phyloP scores from a whole-genome alignment of 139 green algal genomes.

The Marvania coccoides region DNA sequence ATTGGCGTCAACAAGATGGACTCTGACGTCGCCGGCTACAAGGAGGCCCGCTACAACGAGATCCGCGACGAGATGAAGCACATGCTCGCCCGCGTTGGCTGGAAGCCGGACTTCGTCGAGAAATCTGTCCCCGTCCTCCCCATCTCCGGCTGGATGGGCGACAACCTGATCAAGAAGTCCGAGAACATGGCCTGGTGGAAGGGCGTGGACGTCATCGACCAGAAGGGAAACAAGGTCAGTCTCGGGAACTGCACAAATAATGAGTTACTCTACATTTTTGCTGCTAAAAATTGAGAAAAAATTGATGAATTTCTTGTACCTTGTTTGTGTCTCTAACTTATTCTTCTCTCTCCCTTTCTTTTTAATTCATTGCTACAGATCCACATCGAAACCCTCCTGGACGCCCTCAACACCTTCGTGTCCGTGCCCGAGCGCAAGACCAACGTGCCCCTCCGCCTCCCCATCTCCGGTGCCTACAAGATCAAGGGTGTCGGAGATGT shows the following conservation, averaged over 20 bases:
- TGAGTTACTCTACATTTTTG: too few species aligned
- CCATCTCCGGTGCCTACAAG: constrained; percentile 95
- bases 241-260: constrained; percentile 14
- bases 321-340: neutral
- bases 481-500: constrained; percentile 99
- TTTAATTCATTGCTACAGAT: too few species aligned
- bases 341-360: too few species aligned
- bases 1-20: constrained; percentile 97
- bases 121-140: constrained; percentile 88
- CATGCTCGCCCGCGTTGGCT: constrained; percentile 78
- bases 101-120: constrained; percentile 78
- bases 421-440: constrained; percentile 74
- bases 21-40: constrained; percentile 86
- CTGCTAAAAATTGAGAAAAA: too few species aligned
- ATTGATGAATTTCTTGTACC: too few species aligned
- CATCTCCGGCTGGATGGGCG: constrained; percentile 98
- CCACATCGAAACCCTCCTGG: constrained; percentile 73
- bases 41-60: constrained; percentile 91
- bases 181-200: constrained; percentile 93
- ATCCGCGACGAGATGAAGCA: constrained; percentile 95
- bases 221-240: constrained; percentile 28
- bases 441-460: constrained; percentile 79
- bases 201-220: constrained; percentile 63
- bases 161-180: constrained; percentile 98
- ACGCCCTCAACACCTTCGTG: constrained; percentile 84